Evolutionary conservation across 2,329 filamentous ascomycete genomes (phyloP).

Genomic region (Rhytidhysteron rufulum): DNA sequence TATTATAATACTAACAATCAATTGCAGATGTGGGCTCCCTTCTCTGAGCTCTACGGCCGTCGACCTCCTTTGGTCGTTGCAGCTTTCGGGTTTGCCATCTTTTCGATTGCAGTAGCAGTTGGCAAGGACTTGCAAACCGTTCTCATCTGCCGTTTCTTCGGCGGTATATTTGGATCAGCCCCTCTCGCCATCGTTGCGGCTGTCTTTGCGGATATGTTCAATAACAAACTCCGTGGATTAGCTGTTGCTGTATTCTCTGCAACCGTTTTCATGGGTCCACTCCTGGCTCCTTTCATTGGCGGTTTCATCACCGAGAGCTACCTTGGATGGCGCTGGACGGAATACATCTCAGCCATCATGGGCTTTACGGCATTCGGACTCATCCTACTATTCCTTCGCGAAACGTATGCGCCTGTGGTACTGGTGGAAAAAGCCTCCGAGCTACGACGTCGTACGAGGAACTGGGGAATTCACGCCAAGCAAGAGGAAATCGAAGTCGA

Average conservation of each 20-base stretch:
- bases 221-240: constrained; percentile 40
- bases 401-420: constrained; percentile 57
- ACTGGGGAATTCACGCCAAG: constrained; percentile 61
- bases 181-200: constrained; percentile 51
- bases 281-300: constrained; percentile 52
- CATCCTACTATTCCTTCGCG: constrained; percentile 52
- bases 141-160: constrained; percentile 52
- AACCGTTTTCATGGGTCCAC: constrained; percentile 48
- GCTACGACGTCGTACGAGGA: constrained; percentile 52
- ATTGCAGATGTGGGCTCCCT: constrained; percentile 42
- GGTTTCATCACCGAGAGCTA: constrained; percentile 49
- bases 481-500: constrained; percentile 53
- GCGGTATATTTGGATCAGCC: constrained; percentile 52
- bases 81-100: constrained; percentile 50
- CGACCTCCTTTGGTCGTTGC: constrained; percentile 46
- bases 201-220: constrained; percentile 56
- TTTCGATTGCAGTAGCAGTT: constrained; percentile 47
- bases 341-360: constrained; percentile 54
- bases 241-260: constrained; percentile 50
- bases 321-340: constrained; percentile 54
- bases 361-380: constrained; percentile 49
- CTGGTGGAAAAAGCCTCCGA: constrained; percentile 55
- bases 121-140: constrained; percentile 53
- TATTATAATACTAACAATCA: neutral
- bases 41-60: constrained; percentile 51